Evolutionary conservation across 2,329 filamentous ascomycete species (phyloP).

Genomic region (Volutella citrinella): DNA sequence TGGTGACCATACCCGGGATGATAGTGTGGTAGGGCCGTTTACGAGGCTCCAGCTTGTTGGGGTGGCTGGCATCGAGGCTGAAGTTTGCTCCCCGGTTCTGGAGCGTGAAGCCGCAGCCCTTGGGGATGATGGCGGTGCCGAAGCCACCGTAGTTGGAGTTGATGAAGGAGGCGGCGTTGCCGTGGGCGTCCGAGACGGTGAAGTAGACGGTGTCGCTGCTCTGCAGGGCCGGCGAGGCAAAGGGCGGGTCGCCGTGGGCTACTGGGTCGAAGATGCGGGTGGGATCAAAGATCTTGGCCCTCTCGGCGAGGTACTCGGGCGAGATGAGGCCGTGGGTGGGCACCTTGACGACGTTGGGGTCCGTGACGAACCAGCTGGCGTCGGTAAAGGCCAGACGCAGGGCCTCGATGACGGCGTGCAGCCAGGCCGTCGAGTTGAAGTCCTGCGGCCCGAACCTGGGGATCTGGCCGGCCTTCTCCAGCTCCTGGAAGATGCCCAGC

Average conservation of each 20-base stretch:
- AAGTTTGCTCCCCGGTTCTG: constrained; percentile 94
- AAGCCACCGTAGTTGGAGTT: constrained; percentile 93
- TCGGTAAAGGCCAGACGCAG: constrained; percentile 90
- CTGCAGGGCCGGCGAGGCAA: constrained; percentile 67
- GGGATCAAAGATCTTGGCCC: constrained; percentile 57
- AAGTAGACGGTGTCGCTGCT: constrained; percentile 96
- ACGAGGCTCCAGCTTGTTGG: constrained; percentile 74
- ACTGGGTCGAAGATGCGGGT: constrained; percentile 57
- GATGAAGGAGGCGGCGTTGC: constrained; percentile 94
- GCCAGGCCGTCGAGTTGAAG: constrained; percentile 77
- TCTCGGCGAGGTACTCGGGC: constrained; percentile 69
- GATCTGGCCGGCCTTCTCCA: constrained; percentile 74
- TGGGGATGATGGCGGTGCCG: constrained; percentile 81
- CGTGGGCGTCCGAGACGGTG: constrained; percentile 72
- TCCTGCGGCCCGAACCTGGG: constrained; percentile 65
- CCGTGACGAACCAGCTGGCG: constrained; percentile 84
- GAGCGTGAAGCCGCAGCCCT: constrained; percentile 84
- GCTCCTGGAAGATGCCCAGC: constrained; percentile 82
- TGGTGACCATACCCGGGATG: constrained; percentile 88
- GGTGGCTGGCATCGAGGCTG: constrained; percentile 65
- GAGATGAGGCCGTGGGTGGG: constrained; percentile 70
- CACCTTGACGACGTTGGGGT: constrained; percentile 70
- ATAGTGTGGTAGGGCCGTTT: constrained; percentile 98
- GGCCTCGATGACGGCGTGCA: constrained; percentile 85
- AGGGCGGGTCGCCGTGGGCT: constrained; percentile 60